Conservation (phyloP, 2,329 filamentous ascomycete species). For the Saccharata proteae region DNA sequence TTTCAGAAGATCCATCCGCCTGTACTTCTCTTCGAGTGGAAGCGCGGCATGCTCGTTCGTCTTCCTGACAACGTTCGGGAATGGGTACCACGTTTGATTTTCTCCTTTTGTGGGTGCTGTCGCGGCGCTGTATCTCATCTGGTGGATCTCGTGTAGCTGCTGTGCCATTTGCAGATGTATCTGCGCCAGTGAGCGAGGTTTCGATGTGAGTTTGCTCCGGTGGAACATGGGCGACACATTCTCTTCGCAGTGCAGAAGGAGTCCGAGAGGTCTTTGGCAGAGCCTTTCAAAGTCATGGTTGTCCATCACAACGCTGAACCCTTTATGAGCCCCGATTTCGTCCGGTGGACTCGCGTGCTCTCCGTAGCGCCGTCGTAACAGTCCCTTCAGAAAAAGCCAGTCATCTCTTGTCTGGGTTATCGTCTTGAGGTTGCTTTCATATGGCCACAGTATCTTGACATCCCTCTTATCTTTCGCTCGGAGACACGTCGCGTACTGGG, state of each 20-base stretch:
- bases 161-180: conserved; percentile 1
- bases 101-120: neutral
- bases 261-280: neutral
- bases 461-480: conserved; percentile 5
- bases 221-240: conserved; percentile 3
- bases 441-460: conserved; percentile 3
- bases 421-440: neutral
- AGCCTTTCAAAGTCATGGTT: conserved; percentile 1
- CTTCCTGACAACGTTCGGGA: conserved; percentile 5
- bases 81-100: conserved; percentile 6
- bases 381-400: neutral
- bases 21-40: neutral
- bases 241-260: conserved; percentile 1
- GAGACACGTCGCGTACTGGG: conserved; percentile 7
- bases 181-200: conserved; percentile 1
- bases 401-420: conserved; percentile 1
- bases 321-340: neutral
- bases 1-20: conserved; percentile 1
- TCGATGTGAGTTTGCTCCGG: neutral
- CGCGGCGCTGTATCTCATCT: neutral
- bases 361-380: conserved; percentile 4
- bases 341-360: neutral
- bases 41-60: conserved; percentile 1
- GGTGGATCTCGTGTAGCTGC: conserved; percentile 2
- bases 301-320: conserved; percentile 5